Evolutionary conservation across 2,329 filamentous ascomycete species (phyloP), one percentile per base, ranked within the genome.

Genomic region (Colletotrichum liaoningense): DNA sequence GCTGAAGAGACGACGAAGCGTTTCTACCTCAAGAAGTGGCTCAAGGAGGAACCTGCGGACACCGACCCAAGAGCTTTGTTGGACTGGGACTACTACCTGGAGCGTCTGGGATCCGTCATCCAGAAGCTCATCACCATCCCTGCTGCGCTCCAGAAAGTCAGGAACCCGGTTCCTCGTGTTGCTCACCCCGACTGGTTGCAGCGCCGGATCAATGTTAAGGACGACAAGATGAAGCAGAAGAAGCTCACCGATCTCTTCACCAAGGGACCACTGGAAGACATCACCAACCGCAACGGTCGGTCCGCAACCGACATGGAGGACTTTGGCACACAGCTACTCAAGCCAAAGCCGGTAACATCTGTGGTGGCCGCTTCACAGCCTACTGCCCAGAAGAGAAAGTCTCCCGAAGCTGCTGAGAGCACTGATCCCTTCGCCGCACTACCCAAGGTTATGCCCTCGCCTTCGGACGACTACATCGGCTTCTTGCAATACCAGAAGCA

Each of bases 121-220:
- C 97, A 99, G 84, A 99, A 99, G 82, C 90, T 99, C 68, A 98
- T 99, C 80, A 99, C 97, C 1, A 99, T 99, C 77, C 97, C 97
- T 2, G 97, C 97, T 19, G 97, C 97, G 3, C 87, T 99, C 63
- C 97, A 99, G 81, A 98, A 98, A 83, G 89, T 99, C 68, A 90
- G 93, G 67, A 99, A 99, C 79, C 97, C 97, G 0, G 96, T 98
- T 1, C 97, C 97, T 16, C 89, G 97, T 76, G 95, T 99, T 14
- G 88, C 94, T 7, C 97, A 99, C 83, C 97, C 97, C 0, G 97
- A 99, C 67, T 99, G 97, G 97, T 89, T 99, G 42, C 95, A 98
- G 79, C 91, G 95, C 72, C 90, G 96, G 66, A 98, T 99, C 83
- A 94, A 97, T 77, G 93, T 93, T 82, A 98, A 98, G 82, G 97